These are phyloP conservation scores for Moesziomyces parantarcticus DNA, from an alignment of 1,284 basidiomycete species.

Conservation along the genomic window DNA sequence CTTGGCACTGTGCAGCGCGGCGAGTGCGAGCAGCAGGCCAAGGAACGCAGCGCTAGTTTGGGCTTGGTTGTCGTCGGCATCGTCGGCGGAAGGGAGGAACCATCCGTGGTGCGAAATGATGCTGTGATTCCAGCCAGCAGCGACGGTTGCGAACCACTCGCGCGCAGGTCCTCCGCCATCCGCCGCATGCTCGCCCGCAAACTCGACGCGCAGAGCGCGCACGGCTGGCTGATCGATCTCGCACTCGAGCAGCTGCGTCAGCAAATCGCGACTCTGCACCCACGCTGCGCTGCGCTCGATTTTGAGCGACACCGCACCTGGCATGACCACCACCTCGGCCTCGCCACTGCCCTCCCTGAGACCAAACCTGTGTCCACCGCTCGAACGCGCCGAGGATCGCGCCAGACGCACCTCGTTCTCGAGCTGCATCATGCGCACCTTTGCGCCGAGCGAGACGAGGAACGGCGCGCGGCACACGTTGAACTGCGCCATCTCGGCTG, in stretches of 20 bases:
- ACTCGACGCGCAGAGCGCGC: slow-evolving; percentile 43
- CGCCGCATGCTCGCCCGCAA: slow-evolving; percentile 49
- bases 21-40: slow-evolving; percentile 46
- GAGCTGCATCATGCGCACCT: slow-evolving; percentile 47
- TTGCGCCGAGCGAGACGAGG: slow-evolving; percentile 48
- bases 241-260: slow-evolving; percentile 28
- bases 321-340: slow-evolving; percentile 20
- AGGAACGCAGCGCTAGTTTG: slow-evolving; percentile 24
- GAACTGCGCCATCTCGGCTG: slow-evolving; percentile 18
- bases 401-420: slow-evolving; percentile 44
- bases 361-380: not conserved
- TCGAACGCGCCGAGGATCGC: not conserved
- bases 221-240: not conserved
- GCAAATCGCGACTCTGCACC: slow-evolving; percentile 26
- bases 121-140: slow-evolving; percentile 18
- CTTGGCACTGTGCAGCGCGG: slow-evolving; percentile 47
- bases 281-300: slow-evolving; percentile 20
- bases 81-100: slow-evolving; percentile 10
- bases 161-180: slow-evolving; percentile 55
- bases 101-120: slow-evolving; percentile 16
- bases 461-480: slow-evolving; percentile 38
- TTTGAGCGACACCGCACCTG: slow-evolving; percentile 19
- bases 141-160: slow-evolving; percentile 54
- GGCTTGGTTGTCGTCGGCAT: slow-evolving; percentile 5
- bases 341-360: not conserved